phyloP scores from a whole-genome alignment of 106 monocot species.

The Dendrobium catenatum region DNA sequence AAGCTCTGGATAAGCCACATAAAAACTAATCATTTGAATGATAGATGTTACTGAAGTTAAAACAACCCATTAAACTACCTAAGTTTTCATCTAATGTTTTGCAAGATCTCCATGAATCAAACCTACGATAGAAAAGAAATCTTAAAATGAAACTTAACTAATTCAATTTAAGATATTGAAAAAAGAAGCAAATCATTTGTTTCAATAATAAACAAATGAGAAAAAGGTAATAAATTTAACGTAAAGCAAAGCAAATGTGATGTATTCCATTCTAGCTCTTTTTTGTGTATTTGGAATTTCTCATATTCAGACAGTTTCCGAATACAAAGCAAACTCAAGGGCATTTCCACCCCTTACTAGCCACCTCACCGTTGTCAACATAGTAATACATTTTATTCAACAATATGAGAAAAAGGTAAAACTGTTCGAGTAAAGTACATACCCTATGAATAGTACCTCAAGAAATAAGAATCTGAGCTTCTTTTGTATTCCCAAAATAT shows the following conservation, averaged over 20 bases:
- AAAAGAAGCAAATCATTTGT: background rate
- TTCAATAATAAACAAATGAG: background rate
- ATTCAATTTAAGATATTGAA: background rate
- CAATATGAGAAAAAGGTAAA: background rate
- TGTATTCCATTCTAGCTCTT: no score
- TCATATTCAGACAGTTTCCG: no score
- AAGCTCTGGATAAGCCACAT: background rate
- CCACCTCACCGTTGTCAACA: no score
- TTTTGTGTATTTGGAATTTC: no score
- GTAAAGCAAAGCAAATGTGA: no score
- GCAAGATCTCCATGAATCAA: background rate
- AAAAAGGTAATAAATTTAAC: no score
- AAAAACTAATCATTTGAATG: background rate
- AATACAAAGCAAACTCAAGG: no score
- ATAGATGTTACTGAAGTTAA: background rate
- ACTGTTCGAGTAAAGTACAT: conserved; percentile 20
- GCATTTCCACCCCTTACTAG: no score
- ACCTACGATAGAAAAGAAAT: background rate
- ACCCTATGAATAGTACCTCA: conserved; percentile 89
- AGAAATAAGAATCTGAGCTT: conserved; percentile 51
- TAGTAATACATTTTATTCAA: background rate
- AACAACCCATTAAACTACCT: background rate
- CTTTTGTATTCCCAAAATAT: conserved; percentile 32
- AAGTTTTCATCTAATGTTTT: background rate
- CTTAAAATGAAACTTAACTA: background rate